These are phyloP conservation scores for Luvunga scandens DNA, from an alignment of 345 rosid genomes.

Conservation along the genomic window DNA sequence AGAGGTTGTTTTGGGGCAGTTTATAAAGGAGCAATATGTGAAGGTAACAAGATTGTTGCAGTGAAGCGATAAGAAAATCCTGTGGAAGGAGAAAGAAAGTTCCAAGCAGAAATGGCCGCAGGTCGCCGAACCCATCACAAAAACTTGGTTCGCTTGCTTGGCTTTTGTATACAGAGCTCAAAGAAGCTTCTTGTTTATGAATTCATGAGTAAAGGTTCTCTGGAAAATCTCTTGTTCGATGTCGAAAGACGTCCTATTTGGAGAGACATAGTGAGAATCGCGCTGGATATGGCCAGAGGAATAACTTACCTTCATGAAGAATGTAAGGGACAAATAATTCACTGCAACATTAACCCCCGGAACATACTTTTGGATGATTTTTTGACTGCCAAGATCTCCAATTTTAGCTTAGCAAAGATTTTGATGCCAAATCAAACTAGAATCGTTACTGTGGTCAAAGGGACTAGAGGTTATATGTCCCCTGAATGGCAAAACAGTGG, in stretches of 20 bases:
- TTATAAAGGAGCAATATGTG: constrained; percentile 16
- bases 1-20: constrained; percentile 20
- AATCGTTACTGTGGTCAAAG: background rate
- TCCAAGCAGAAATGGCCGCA: constrained; percentile 25
- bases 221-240: constrained; percentile 10
- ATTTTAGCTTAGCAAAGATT: constrained; percentile 28
- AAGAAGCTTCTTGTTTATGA: constrained; percentile 27
- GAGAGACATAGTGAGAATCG: constrained; percentile 20
- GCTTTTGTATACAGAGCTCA: constrained; percentile 26
- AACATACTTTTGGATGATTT: constrained; percentile 27
- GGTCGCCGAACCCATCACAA: constrained; percentile 30
- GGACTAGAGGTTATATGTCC: constrained; percentile 1
- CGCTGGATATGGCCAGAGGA: constrained; percentile 8
- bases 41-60: constrained; percentile 1
- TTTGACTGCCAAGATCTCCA: constrained; percentile 18
- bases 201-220: constrained; percentile 26
- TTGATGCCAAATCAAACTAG: constrained; percentile 21
- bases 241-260: constrained; percentile 2
- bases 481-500: constrained; percentile 8
- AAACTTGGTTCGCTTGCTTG: constrained; percentile 28
- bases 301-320: constrained; percentile 24
- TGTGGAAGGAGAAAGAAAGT: constrained; percentile 18
- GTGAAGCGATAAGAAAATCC: constrained; percentile 20
- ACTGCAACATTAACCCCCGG: constrained; percentile 19
- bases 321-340: constrained; percentile 25